Percentiles rank a stretch among this genome's conserved stretches.
phyloP scores from a whole-genome alignment of 2,329 filamentous ascomycete species.

The Neurospora sp. region DNA sequence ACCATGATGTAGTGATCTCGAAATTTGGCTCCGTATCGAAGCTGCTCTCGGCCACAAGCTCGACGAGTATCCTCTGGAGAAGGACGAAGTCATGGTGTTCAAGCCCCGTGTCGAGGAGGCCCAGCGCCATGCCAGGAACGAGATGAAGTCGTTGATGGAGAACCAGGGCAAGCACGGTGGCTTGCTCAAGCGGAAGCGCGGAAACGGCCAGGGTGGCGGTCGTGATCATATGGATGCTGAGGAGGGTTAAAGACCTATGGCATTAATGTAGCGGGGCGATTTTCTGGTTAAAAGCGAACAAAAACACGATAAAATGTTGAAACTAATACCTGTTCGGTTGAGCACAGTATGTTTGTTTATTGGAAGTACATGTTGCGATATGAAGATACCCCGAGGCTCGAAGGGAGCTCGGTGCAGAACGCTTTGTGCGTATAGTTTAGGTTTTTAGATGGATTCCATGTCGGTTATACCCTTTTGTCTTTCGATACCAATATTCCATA shows the following conservation, averaged over 20 bases:
- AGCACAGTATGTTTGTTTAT: not conserved
- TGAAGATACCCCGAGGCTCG: not conserved
- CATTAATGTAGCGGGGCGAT: not conserved
- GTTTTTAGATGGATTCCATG: not conserved
- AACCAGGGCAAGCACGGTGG: conserved; percentile 49
- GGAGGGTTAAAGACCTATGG: conserved; percentile 45
- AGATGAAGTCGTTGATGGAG: conserved; percentile 75
- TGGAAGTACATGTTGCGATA: not conserved
- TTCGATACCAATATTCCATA: not conserved
- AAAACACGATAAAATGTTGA: not conserved
- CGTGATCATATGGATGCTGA: conserved; percentile 65
- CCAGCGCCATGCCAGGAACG: conserved; percentile 65
- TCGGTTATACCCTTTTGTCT: not conserved
- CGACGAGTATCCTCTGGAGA: conserved; percentile 50
- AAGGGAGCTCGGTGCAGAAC: not conserved
- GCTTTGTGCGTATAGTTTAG: not conserved
- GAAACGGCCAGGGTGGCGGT: conserved; percentile 30
- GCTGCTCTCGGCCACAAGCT: conserved; percentile 58
- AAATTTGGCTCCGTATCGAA: conserved; percentile 72
- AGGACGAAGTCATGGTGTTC: conserved; percentile 81
- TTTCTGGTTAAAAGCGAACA: not conserved
- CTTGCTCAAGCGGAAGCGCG: conserved; percentile 32
- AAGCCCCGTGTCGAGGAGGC: conserved; percentile 71
- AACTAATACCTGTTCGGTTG: not conserved
- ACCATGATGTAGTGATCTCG: conserved; percentile 13